Evolutionary conservation across 495 filamentous ascomycete genomes (phyloP).

Genomic region (Usnea hakonensis): DNA sequence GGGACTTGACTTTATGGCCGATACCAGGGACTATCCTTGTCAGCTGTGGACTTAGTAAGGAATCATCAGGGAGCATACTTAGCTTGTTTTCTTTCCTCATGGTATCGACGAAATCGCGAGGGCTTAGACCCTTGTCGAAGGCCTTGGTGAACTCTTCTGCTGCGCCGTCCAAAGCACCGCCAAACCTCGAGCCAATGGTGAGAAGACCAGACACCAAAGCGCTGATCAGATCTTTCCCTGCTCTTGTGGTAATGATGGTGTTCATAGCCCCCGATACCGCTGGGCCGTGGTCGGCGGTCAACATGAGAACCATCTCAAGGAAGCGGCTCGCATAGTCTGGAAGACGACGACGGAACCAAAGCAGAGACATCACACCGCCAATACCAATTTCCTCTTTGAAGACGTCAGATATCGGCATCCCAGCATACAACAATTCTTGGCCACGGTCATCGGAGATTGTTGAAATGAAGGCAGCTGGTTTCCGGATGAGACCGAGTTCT

Average conservation of each 20-base stretch:
- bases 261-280: slow-evolving; percentile 99
- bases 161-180: slow-evolving; percentile 95
- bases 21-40: slow-evolving; percentile 75
- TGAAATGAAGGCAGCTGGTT: slow-evolving; percentile 98
- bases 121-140: slow-evolving; percentile 94
- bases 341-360: slow-evolving; percentile 99
- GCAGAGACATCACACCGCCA: slow-evolving; percentile 97
- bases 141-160: slow-evolving; percentile 98
- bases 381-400: slow-evolving; percentile 99
- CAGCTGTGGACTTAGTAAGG: not conserved
- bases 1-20: slow-evolving; percentile 97
- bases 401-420: slow-evolving; percentile 98
- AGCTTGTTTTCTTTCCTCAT: slow-evolving; percentile 99
- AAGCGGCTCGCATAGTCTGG: slow-evolving; percentile 96
- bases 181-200: slow-evolving; percentile 96
- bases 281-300: slow-evolving; percentile 97
- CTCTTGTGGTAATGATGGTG: slow-evolving; percentile 99
- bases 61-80: slow-evolving; percentile 45
- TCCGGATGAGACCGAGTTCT: slow-evolving; percentile 97
- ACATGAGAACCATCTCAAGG: slow-evolving; percentile 99
- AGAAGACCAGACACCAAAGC: slow-evolving; percentile 92
- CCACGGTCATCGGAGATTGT: slow-evolving; percentile 99
- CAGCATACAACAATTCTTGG: slow-evolving; percentile 96
- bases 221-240: slow-evolving; percentile 95
- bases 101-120: slow-evolving; percentile 95